These are phyloP conservation scores for Erythrobasidium hasegawianum DNA, from an alignment of 1,284 basidiomycete genomes.

Conservation along the genomic window DNA sequence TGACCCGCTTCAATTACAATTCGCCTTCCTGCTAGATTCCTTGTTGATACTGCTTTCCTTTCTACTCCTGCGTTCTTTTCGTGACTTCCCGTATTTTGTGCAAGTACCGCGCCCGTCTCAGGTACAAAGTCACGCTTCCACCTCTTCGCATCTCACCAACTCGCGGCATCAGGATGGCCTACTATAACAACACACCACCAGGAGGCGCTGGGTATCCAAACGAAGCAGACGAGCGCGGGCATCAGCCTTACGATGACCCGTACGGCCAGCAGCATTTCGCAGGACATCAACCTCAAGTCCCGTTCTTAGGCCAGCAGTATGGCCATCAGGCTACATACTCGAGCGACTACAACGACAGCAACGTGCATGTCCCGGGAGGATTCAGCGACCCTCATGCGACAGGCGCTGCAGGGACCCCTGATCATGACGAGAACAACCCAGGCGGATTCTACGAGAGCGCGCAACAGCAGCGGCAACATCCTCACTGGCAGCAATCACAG, in stretches of 20 bases:
- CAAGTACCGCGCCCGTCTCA: no score
- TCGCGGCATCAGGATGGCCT: neutral
- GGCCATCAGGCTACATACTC: constrained; percentile 4
- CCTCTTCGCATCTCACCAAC: no score
- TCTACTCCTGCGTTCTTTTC: no score
- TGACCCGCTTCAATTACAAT: no score
- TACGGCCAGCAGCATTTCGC: neutral
- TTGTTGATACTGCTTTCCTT: no score
- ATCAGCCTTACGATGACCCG: neutral
- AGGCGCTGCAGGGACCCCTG: neutral
- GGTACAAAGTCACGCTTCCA: no score
- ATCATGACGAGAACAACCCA: neutral
- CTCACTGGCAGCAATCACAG: neutral
- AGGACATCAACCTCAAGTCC: neutral
- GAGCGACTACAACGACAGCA: constrained; percentile 5
- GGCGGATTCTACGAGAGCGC: neutral
- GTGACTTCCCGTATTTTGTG: no score
- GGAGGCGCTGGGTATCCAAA: neutral
- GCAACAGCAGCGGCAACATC: constrained; percentile 2
- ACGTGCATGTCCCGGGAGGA: neutral
- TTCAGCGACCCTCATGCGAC: neutral
- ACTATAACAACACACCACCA: neutral
- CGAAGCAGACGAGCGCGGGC: neutral
- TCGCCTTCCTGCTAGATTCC: no score
- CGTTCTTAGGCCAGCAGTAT: neutral